These are phyloP conservation scores for Singerocomus rubriflavus DNA, from an alignment of 1,284 basidiomycete genomes.

Conservation along the genomic window DNA sequence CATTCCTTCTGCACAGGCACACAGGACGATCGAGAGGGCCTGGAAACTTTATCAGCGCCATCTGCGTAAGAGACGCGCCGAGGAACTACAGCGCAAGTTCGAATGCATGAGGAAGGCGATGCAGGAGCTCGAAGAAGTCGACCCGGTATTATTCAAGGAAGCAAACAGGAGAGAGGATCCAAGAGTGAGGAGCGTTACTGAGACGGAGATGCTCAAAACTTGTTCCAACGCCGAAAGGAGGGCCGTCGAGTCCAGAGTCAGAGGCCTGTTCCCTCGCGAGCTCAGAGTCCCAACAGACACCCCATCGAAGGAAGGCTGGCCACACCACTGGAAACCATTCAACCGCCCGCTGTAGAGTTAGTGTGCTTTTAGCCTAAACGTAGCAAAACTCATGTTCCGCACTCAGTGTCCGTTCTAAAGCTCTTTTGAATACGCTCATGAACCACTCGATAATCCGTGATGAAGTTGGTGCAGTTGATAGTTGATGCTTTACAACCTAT, in stretches of 20 bases:
- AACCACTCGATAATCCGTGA: slow-evolving; percentile 3
- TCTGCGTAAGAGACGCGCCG: slow-evolving; percentile 63
- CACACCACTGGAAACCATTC: slow-evolving; percentile 72
- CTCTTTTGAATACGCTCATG: neutral
- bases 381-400: slow-evolving; percentile 3
- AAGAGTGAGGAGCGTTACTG: slow-evolving; percentile 53
- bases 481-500: slow-evolving; percentile 8
- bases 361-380: neutral
- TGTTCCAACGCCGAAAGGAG: slow-evolving; percentile 66
- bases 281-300: slow-evolving; percentile 76
- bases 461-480: neutral
- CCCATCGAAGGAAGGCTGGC: slow-evolving; percentile 72
- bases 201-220: slow-evolving; percentile 58
- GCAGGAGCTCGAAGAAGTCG: slow-evolving; percentile 70
- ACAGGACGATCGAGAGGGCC: slow-evolving; percentile 92
- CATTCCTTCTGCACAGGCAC: slow-evolving; percentile 82
- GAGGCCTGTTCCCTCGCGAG: slow-evolving; percentile 83
- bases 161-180: slow-evolving; percentile 79
- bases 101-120: slow-evolving; percentile 77
- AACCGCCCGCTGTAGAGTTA: slow-evolving; percentile 42
- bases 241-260: slow-evolving; percentile 72
- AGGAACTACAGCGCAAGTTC: slow-evolving; percentile 69
- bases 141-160: slow-evolving; percentile 64
- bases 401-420: neutral
- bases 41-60: slow-evolving; percentile 83